These are phyloP conservation scores for Nakazawaea ishiwadae DNA, from an alignment of 805 yeast species.

Conservation along the genomic window DNA sequence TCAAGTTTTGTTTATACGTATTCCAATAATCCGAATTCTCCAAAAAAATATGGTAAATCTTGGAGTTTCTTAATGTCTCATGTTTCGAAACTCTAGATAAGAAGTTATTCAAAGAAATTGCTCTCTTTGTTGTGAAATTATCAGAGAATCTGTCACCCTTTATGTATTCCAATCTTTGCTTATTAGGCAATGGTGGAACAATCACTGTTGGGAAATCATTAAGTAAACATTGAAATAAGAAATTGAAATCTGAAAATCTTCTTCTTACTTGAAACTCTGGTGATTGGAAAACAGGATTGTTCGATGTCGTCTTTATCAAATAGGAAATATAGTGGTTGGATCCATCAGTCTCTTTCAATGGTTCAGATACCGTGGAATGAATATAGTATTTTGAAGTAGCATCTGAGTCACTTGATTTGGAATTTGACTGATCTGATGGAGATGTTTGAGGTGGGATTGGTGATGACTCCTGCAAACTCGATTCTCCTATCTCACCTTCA, in stretches of 20 bases:
- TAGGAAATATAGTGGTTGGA: constrained; percentile 77
- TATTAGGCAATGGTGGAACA: constrained; percentile 92
- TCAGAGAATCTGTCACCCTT: constrained; percentile 89
- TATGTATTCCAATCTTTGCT: constrained; percentile 83
- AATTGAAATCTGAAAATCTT: constrained; percentile 83
- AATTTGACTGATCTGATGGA: neutral
- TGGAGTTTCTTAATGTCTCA: constrained; percentile 64
- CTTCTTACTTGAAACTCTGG: constrained; percentile 55
- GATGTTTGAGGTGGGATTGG: no score
- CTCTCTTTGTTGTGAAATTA: constrained; percentile 79
- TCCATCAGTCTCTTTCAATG: constrained; percentile 68
- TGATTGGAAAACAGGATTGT: constrained; percentile 51
- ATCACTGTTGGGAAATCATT: constrained; percentile 83
- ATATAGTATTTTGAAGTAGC: constrained; percentile 22
- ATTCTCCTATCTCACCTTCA: neutral
- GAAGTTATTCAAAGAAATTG: constrained; percentile 75
- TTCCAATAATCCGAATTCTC: constrained; percentile 69
- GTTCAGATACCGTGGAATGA: constrained; percentile 45
- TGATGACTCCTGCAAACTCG: no score
- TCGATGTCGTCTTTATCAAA: constrained; percentile 56
- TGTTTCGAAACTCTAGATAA: constrained; percentile 69
- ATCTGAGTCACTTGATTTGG: neutral
- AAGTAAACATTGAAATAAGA: constrained; percentile 65
- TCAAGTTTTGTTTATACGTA: constrained; percentile 56
- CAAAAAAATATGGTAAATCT: constrained; percentile 64